Conservation (phyloP, 163 green algal species). For the Chloromonas sp. region DNA sequence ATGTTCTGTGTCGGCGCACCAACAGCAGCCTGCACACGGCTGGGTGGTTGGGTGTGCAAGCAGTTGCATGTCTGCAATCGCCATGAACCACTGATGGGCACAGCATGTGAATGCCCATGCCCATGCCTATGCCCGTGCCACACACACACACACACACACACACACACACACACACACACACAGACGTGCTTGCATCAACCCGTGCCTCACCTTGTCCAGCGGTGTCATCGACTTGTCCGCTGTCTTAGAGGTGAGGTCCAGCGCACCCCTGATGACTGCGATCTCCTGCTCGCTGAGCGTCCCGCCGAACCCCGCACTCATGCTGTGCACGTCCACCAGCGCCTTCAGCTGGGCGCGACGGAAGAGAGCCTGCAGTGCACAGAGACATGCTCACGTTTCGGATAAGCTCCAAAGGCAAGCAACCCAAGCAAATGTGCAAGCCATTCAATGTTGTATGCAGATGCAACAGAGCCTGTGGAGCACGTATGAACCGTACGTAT, state of each 20-base stretch:
- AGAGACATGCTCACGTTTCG: background rate
- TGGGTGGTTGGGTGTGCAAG: no score
- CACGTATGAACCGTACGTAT: no score
- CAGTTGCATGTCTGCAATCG: no score
- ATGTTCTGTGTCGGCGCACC: no score
- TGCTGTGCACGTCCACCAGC: slow-evolving; percentile 72
- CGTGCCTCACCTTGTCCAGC: slow-evolving; percentile 73
- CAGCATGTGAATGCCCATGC: no score
- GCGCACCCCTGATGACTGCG: slow-evolving; percentile 71
- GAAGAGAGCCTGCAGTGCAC: slow-evolving; percentile 48
- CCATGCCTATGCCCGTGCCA: no score
- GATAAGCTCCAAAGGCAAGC: no score
- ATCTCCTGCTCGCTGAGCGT: slow-evolving; percentile 71
- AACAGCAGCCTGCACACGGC: no score
- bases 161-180: background rate
- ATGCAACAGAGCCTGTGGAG: no score
- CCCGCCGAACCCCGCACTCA: slow-evolving; percentile 64
- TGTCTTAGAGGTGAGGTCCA: slow-evolving; percentile 83
- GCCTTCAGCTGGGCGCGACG: slow-evolving; percentile 76
- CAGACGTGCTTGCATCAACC: background rate
- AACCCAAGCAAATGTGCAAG: no score
- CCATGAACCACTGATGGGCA: no score
- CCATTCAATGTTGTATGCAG: no score
- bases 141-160: background rate
- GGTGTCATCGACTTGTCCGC: slow-evolving; percentile 74